Evolutionary conservation across 2,329 filamentous ascomycete genomes (phyloP).

Genomic region (Aspergillus bombycis): DNA sequence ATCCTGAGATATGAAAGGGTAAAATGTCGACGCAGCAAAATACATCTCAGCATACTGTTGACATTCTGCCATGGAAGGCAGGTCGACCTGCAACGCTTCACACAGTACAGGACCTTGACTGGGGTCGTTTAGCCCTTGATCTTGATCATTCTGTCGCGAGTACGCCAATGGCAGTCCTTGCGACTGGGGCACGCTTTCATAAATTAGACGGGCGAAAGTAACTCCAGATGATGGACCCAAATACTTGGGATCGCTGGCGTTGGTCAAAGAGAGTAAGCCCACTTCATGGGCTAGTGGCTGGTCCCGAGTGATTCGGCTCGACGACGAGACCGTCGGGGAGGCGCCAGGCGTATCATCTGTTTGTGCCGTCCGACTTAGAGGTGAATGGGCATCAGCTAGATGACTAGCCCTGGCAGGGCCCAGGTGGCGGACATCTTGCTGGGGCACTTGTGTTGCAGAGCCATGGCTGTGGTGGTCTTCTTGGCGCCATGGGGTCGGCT

Average conservation of each 20-base stretch:
- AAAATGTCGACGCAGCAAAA: background rate
- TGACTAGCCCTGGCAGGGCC: background rate
- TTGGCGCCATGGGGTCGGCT: background rate
- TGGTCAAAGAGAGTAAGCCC: constrained; percentile 9
- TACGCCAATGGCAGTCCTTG: constrained; percentile 8
- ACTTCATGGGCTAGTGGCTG: constrained; percentile 10
- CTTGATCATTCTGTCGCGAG: background rate
- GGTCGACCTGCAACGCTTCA: background rate
- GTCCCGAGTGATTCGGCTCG: constrained; percentile 8
- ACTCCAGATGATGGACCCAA: constrained; percentile 9
- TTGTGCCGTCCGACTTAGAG: background rate
- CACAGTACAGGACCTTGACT: background rate
- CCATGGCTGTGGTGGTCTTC: background rate
- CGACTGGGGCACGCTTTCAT: constrained; percentile 9
- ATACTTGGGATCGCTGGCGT: constrained; percentile 10
- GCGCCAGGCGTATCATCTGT: background rate
- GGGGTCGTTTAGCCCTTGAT: background rate
- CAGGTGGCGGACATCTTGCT: background rate
- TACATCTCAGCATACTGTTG: constrained; percentile 5
- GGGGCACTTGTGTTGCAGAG: background rate
- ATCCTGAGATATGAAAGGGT: constrained; percentile 4
- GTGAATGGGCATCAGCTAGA: background rate
- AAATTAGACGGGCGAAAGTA: constrained; percentile 8
- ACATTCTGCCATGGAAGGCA: constrained; percentile 4
- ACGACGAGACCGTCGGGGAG: constrained; percentile 5